Evolutionary conservation across 108 stramenopile genomes (phyloP).

Genomic region (Fragilariopsis cylindrus): DNA sequence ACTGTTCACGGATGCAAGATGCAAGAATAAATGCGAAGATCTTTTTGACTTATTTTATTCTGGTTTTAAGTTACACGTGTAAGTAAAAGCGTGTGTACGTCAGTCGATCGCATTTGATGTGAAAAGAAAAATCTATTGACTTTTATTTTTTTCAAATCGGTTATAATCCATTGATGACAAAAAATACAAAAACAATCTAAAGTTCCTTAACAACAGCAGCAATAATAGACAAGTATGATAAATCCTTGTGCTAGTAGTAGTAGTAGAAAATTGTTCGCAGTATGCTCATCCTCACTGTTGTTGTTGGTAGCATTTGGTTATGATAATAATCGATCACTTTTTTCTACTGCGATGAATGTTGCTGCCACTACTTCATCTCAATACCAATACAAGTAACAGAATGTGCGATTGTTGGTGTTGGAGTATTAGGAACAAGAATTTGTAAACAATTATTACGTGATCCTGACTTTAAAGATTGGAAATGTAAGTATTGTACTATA

Average conservation of each 20-base stretch:
- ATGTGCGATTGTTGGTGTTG: conserved; percentile 80
- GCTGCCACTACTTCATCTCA: background rate
- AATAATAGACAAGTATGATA: too few relatives aligned
- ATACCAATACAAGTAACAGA: background rate
- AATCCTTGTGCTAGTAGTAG: background rate
- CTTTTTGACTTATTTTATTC: too few relatives aligned
- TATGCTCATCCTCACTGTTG: background rate
- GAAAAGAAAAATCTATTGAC: too few relatives aligned
- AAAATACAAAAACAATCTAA: too few relatives aligned
- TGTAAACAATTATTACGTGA: conserved; percentile 65
- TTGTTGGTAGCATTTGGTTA: background rate
- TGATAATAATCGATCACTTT: conserved; percentile 10
- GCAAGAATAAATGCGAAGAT: too few relatives aligned
- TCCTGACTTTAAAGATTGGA: conserved; percentile 45
- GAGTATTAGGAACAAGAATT: conserved; percentile 85
- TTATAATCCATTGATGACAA: too few relatives aligned
- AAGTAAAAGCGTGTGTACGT: too few relatives aligned
- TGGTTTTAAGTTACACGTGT: too few relatives aligned
- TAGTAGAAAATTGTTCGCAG: background rate
- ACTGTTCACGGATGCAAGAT: too few relatives aligned
- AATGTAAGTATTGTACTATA: conserved; percentile 23
- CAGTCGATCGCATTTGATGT: too few relatives aligned
- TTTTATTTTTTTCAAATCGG: too few relatives aligned
- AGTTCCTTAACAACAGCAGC: too few relatives aligned
- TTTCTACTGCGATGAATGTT: conserved; percentile 3